Percentiles rank a stretch among this genome's conserved stretches.
These are phyloP conservation scores for Stemphylium lycopersici DNA, from an alignment of 2,329 filamentous ascomycete genomes.

Conservation along the genomic window DNA sequence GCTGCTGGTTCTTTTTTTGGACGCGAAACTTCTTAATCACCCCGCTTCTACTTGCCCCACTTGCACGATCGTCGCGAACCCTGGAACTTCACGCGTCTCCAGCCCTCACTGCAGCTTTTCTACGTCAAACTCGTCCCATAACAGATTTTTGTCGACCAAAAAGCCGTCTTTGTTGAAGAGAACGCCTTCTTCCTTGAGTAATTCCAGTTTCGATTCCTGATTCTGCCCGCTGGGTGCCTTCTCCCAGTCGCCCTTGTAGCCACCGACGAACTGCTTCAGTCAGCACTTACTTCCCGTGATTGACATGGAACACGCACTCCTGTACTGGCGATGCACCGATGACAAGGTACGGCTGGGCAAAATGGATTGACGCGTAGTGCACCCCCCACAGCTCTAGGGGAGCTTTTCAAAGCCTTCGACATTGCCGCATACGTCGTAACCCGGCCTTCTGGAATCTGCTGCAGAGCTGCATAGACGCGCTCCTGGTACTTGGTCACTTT, in stretches of 20 bases:
- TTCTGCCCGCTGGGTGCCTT: constrained; percentile 66
- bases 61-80: constrained; percentile 7
- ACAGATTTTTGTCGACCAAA: constrained; percentile 57
- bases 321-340: constrained; percentile 77
- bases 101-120: constrained; percentile 28
- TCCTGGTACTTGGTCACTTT: constrained; percentile 47
- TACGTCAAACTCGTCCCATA: constrained; percentile 54
- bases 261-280: constrained; percentile 59
- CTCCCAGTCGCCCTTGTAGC: constrained; percentile 72
- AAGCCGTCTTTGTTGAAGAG: constrained; percentile 65
- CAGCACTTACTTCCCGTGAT: neutral
- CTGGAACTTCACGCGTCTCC: neutral
- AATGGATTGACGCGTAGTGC: constrained; percentile 80
- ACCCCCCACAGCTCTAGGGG: constrained; percentile 77
- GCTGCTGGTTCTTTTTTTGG: neutral
- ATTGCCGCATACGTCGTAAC: constrained; percentile 81
- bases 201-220: constrained; percentile 66
- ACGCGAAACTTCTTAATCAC: constrained; percentile 20
- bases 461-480: constrained; percentile 71
- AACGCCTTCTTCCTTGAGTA: constrained; percentile 70
- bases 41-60: constrained; percentile 28
- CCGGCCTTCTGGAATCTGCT: constrained; percentile 75
- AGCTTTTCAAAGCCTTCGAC: constrained; percentile 70
- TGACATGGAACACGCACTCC: constrained; percentile 54
- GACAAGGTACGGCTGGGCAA: constrained; percentile 80